Evolutionary conservation across 2,329 filamentous ascomycete genomes (phyloP), one percentile per base, ranked within the genome.

Genomic region (Pestalotiopsis fici): DNA sequence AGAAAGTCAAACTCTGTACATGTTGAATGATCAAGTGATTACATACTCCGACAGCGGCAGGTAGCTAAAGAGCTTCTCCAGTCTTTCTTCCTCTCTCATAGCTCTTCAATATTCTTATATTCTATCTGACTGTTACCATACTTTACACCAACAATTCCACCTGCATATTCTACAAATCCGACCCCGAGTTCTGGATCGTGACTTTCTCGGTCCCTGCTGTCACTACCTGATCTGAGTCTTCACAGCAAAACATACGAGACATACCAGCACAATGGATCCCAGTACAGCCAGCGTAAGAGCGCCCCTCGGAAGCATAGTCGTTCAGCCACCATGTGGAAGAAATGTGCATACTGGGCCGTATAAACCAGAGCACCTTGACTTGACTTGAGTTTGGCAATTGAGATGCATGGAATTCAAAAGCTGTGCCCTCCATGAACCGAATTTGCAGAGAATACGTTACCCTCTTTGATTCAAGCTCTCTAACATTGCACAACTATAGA

Each of bases 401-500:
- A n/a, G n/a, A n/a, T n/a, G n/a, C n/a, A n/a, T n/a, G n/a, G n/a
- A n/a, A n/a, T n/a, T n/a, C n/a, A n/a, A n/a, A n/a, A n/a, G n/a
- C n/a, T n/a, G n/a, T n/a, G n/a, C n/a, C n/a, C n/a, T n/a, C n/a
- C n/a, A n/a, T n/a, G n/a, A n/a, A n/a, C n/a, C n/a, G n/a, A n/a
- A n/a, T n/a, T n/a, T n/a, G n/a, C n/a, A n/a, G n/a, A n/a, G n/a
- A n/a, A n/a, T n/a, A 35, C 11, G 31, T 35, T 11, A 11, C 4
- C 31, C 7, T 11, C n/a, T 35, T 3, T 35, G 43, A 50, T n/a
- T 18, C 1, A 23, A 50, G 6, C 43, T 23, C 1, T 50, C 43
- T 50, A 1, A 50, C 43, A 50, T 21, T 4, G 21, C 7, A 9
- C 18, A 23, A 31, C n/a, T 35, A n/a, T 73, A 93, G 92, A 96